Base-by-base conservation (phyloP, 148 eudicot genomes). In the Rhododendron henanense region DNA sequence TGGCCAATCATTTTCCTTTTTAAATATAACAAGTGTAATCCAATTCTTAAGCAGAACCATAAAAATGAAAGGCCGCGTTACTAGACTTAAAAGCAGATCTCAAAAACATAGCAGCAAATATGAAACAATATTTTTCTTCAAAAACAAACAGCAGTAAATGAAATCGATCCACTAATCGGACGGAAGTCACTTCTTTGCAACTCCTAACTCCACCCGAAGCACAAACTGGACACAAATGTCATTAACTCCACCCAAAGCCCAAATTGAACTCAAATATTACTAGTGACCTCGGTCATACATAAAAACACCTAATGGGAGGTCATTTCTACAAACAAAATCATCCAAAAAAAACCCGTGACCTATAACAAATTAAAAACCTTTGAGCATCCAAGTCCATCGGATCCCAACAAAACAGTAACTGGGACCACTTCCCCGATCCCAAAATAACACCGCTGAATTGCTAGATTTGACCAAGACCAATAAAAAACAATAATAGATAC, bases 301-400 rank as follows among this genome's bases (percentile, higher is more conserved):
- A 4, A 69, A 69, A 10, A 69, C 14, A 11, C 75, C 13, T 25
- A 31, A 28, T 69, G 14, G 39, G 75, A 69, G 71, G 31, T 2
- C 10, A 65, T 65, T 65, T n/a, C 71, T 23, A 23, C 71, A 65
- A 65, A 65, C 10, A n/a, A n/a, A 69, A 69, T 11, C 11, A 69
- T 69, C 37, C 16, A 0, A 55, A 55, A 61, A 61, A 69, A 69
- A 13, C 37, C 75, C 0, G 18, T 28, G 75, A 11, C 75, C 2
- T 69, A 2, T 21, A 21, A 76, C 1, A 19, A 37, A 76, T 39
- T 76, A 41, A 19, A 76, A 76, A 47, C 18, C 16, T 2, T 41
- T 16, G 79, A 47, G 81, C 48, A 79, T 50, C 81, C 57, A 79
- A 28, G 48, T 79, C 82, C 82, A 33, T 51, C 33, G 82, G 65